These are phyloP conservation scores for Dothiorella sarmentorum DNA, from an alignment of 2,329 filamentous ascomycete species.

Conservation along the genomic window DNA sequence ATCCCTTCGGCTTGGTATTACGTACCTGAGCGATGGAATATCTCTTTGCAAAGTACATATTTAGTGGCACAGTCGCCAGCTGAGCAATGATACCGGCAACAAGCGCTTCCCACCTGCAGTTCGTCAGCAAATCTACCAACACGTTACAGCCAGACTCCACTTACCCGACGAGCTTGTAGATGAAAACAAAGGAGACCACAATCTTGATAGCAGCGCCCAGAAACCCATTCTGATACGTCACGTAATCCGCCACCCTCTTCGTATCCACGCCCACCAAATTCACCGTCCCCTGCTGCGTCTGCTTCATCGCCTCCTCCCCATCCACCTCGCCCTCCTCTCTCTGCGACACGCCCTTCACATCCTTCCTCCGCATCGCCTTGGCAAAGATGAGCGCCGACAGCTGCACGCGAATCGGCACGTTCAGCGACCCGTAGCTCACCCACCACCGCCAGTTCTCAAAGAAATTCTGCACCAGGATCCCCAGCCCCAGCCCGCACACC, in stretches of 20 bases:
- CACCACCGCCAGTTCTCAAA: slow-evolving; percentile 48
- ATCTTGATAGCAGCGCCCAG: slow-evolving; percentile 61
- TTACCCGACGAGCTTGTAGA: slow-evolving; percentile 63
- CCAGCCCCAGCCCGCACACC: slow-evolving; percentile 61
- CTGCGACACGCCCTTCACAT: slow-evolving; percentile 62
- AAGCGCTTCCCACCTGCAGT: slow-evolving; percentile 57
- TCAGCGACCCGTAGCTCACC: slow-evolving; percentile 61
- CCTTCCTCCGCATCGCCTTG: slow-evolving; percentile 73
- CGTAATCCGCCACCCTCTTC: slow-evolving; percentile 65
- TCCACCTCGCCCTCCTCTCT: slow-evolving; percentile 37
- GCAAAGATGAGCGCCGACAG: slow-evolving; percentile 70
- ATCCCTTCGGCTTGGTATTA: background rate
- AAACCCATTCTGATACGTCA: slow-evolving; percentile 64
- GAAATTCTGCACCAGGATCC: slow-evolving; percentile 38
- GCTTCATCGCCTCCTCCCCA: slow-evolving; percentile 50
- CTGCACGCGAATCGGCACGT: slow-evolving; percentile 65
- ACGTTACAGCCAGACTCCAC: background rate
- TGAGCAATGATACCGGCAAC: slow-evolving; percentile 63
- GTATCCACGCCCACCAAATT: slow-evolving; percentile 77
- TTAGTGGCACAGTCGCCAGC: slow-evolving; percentile 63
- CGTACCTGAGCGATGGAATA: slow-evolving; percentile 55
- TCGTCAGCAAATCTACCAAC: background rate
- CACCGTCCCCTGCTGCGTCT: slow-evolving; percentile 67
- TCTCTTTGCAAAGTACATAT: slow-evolving; percentile 62
- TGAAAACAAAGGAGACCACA: slow-evolving; percentile 61